Evolutionary conservation across 2,329 filamentous ascomycete genomes (phyloP).

Genomic region (Didymella keratinophila): DNA sequence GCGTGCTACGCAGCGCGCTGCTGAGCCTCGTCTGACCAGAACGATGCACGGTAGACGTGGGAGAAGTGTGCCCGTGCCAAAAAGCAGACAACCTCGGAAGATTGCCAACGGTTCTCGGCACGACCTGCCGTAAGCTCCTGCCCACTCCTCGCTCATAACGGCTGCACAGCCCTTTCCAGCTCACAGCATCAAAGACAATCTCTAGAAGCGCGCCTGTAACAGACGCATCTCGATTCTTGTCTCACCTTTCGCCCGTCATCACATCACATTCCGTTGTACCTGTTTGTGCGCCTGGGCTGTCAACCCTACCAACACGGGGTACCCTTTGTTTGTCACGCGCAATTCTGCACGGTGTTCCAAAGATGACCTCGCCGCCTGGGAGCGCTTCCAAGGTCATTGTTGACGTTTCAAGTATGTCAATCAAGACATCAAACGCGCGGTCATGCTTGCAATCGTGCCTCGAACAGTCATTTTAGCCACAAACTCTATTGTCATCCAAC

Average conservation of each 20-base stretch:
- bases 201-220: background rate
- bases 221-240: background rate
- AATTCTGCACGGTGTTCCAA: background rate
- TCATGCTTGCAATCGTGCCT: background rate
- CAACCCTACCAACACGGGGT: slow-evolving; percentile 3
- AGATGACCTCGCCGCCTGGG: slow-evolving; percentile 10
- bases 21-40: slow-evolving; percentile 9
- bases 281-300: slow-evolving; percentile 7
- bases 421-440: background rate
- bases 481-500: slow-evolving; percentile 6
- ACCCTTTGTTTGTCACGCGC: slow-evolving; percentile 17
- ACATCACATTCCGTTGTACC: slow-evolving; percentile 11
- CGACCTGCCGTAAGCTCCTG: slow-evolving; percentile 13
- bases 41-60: background rate
- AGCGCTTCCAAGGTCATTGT: slow-evolving; percentile 6
- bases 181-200: slow-evolving; percentile 1
- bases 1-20: slow-evolving; percentile 1
- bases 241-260: slow-evolving; percentile 5
- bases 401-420: background rate
- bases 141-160: slow-evolving; percentile 6
- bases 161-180: slow-evolving; percentile 11
- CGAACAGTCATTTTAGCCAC: slow-evolving; percentile 8
- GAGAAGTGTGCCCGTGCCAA: slow-evolving; percentile 4
- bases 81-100: background rate
- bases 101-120: slow-evolving; percentile 5